Conservation (phyloP, 2,329 filamentous ascomycete species). For the Xylariaceae sp. region DNA sequence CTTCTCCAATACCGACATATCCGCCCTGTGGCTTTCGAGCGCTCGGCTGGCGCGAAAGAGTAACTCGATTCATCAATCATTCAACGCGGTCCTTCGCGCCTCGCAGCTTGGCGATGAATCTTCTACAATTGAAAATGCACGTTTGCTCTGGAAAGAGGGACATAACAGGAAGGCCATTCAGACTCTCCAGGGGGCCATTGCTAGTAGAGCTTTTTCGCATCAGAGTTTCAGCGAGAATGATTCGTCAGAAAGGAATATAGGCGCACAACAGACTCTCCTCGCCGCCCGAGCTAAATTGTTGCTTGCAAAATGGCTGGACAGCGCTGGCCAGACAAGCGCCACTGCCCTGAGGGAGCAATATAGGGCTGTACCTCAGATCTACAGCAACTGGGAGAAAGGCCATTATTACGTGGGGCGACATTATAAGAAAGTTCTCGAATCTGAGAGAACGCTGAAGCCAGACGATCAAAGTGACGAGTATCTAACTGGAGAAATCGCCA, state of each 20-base stretch:
- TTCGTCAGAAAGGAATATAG: constrained; percentile 39
- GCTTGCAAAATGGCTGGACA: constrained; percentile 94
- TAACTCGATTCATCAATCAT: constrained; percentile 79
- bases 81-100: constrained; percentile 89
- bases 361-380: constrained; percentile 69
- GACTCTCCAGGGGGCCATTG: constrained; percentile 80
- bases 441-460: constrained; percentile 72
- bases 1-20: constrained; percentile 71
- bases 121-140: constrained; percentile 90
- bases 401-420: constrained; percentile 96
- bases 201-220: constrained; percentile 69
- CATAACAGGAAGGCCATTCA: constrained; percentile 95
- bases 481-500: constrained; percentile 73
- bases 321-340: constrained; percentile 87
- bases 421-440: constrained; percentile 93
- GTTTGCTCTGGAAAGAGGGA: constrained; percentile 87
- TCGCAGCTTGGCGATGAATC: constrained; percentile 78
- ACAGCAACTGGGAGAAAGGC: constrained; percentile 83
- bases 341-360: constrained; percentile 77
- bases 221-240: constrained; percentile 33
- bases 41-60: constrained; percentile 83
- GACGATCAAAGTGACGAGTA: constrained; percentile 75
- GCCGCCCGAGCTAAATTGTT: constrained; percentile 79
- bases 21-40: constrained; percentile 78
- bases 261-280: constrained; percentile 54